Percentiles rank a stretch among this genome's conserved stretches.
phyloP scores from a whole-genome alignment of 768 basidiomycete species.

The Calvatia gigantea region DNA sequence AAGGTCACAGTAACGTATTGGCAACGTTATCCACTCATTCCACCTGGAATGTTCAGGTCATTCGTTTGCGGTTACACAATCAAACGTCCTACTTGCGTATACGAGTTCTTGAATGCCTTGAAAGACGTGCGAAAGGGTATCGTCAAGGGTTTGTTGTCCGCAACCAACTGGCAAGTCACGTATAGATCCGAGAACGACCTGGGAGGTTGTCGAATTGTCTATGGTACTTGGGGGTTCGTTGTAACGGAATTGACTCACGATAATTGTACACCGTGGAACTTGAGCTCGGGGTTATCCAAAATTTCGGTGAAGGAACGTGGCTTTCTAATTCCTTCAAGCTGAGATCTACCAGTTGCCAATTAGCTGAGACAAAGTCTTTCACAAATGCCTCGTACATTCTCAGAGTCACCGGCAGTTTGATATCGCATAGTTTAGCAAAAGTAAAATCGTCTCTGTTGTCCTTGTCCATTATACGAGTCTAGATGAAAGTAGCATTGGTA shows the following conservation, averaged over 20 bases:
- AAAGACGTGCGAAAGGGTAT: conserved; percentile 90
- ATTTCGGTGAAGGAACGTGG: conserved; percentile 74
- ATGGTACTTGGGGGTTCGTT: conserved; percentile 13
- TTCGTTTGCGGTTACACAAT: background rate
- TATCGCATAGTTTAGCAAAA: conserved; percentile 86
- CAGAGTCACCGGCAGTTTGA: conserved; percentile 84
- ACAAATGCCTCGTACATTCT: conserved; percentile 62
- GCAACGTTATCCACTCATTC: conserved; percentile 94
- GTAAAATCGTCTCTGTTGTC: conserved; percentile 83
- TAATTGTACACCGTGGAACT: conserved; percentile 80
- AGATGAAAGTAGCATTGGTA: background rate
- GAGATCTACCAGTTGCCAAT: conserved; percentile 47
- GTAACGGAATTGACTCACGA: conserved; percentile 48
- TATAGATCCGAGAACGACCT: conserved; percentile 91
- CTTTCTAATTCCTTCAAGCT: conserved; percentile 79
- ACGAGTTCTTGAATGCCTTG: conserved; percentile 85
- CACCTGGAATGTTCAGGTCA: conserved; percentile 48
- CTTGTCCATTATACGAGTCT: conserved; percentile 39
- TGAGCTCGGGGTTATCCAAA: conserved; percentile 76
- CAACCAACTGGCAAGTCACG: conserved; percentile 87
- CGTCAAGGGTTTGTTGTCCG: conserved; percentile 90
- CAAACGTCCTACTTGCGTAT: conserved; percentile 49
- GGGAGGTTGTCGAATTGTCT: conserved; percentile 29
- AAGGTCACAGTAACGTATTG: conserved; percentile 92
- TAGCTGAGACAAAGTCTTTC: background rate